Percentiles rank a stretch among this genome's conserved stretches.
These are phyloP conservation scores for Apiospora arundinis DNA, from an alignment of 2,329 filamentous ascomycete species.

Conservation along the genomic window DNA sequence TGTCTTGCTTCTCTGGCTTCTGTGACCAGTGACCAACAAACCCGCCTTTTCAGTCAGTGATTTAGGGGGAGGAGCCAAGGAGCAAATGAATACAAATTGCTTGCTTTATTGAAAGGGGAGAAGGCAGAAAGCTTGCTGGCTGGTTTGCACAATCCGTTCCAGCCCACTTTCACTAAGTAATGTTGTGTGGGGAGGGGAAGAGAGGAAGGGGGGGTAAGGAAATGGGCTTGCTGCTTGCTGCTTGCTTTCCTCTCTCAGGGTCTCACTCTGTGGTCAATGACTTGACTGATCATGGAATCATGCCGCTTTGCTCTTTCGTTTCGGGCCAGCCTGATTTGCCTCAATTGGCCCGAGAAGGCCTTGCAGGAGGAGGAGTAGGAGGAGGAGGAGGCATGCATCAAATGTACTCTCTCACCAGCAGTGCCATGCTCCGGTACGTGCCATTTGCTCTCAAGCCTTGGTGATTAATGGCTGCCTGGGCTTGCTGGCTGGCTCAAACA, in stretches of 20 bases:
- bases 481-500: not conserved
- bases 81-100: slow-evolving; percentile 13
- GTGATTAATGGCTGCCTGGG: not conserved
- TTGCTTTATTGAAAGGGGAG: slow-evolving; percentile 14
- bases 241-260: slow-evolving; percentile 3
- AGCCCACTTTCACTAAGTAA: slow-evolving; percentile 13
- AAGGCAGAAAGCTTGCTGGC: slow-evolving; percentile 16
- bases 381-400: not conserved
- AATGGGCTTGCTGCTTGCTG: not conserved
- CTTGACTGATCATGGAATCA: slow-evolving; percentile 18
- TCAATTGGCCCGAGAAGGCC: not conserved
- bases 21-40: slow-evolving; percentile 9
- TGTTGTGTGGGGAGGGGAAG: slow-evolving; percentile 25
- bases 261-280: not conserved
- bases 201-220: not conserved
- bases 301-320: not conserved
- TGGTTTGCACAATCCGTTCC: slow-evolving; percentile 6
- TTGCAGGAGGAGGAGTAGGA: not conserved
- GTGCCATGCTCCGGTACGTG: not conserved
- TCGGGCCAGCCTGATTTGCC: slow-evolving; percentile 13
- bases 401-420: not conserved
- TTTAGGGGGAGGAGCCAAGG: not conserved
- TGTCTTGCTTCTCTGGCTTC: slow-evolving; percentile 2
- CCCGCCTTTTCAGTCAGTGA: slow-evolving; percentile 18
- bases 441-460: not conserved